Evolutionary conservation across 164 flowering plant genomes (phyloP).

Genomic region (Stephania japonica): DNA sequence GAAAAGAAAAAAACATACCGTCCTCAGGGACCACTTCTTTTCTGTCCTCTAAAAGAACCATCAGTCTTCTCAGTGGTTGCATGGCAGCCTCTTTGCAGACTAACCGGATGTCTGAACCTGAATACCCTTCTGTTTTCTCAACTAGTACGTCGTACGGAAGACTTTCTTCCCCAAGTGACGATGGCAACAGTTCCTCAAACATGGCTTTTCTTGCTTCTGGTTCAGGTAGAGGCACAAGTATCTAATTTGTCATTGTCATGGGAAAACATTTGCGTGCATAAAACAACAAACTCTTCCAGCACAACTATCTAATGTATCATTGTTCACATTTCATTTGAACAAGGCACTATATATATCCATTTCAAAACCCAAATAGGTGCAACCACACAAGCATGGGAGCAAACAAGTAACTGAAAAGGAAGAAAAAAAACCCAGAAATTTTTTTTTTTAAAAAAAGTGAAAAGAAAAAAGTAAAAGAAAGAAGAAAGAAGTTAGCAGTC

Average conservation of each 20-base stretch:
- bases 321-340: not conserved
- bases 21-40: conserved; percentile 72
- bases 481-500: not conserved
- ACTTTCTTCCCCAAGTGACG: conserved; percentile 34
- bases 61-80: conserved; percentile 91
- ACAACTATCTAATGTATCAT: conserved; percentile 3
- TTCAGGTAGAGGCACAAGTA: conserved; percentile 98
- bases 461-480: not conserved
- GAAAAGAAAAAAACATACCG: conserved; percentile 37
- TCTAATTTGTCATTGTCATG: conserved; percentile 43
- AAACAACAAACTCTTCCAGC: not conserved
- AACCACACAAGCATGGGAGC: not conserved
- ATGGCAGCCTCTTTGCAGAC: conserved; percentile 98
- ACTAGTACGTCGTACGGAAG: conserved; percentile 78
- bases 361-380: not conserved
- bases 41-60: conserved; percentile 58
- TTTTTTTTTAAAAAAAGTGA: not conserved
- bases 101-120: conserved; percentile 94
- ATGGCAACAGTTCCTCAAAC: conserved; percentile 87
- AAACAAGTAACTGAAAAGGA: not conserved
- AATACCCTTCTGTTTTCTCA: conserved; percentile 78
- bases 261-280: conserved; percentile 6
- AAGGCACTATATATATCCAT: not conserved
- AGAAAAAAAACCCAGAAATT: not conserved
- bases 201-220: conserved; percentile 94